phyloP scores from a whole-genome alignment of 2,329 filamentous ascomycete genomes.

The Fusarium nelsonii region DNA sequence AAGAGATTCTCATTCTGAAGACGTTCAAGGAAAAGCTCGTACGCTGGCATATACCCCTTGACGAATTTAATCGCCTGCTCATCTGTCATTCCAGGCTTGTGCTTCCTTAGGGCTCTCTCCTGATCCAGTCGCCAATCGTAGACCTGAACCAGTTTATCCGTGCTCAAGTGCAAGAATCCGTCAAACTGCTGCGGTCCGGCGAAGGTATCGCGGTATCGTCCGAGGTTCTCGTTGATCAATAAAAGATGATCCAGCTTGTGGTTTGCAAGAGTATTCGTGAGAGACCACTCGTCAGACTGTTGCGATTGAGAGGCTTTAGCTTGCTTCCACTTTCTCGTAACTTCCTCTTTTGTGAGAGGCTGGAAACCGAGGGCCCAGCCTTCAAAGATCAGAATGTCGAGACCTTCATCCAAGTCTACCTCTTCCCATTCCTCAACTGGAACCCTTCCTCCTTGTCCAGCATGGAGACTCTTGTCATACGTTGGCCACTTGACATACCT shows the following conservation, averaged over 20 bases:
- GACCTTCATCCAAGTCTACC: slow-evolving; percentile 12
- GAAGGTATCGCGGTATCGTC: slow-evolving; percentile 34
- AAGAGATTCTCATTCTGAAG: slow-evolving; percentile 41
- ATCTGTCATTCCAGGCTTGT: slow-evolving; percentile 44
- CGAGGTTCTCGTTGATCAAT: slow-evolving; percentile 44
- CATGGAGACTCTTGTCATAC: slow-evolving; percentile 44
- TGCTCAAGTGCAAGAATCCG: slow-evolving; percentile 43
- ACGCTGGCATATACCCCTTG: slow-evolving; percentile 46
- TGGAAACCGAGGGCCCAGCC: slow-evolving; percentile 46
- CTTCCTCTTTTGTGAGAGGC: slow-evolving; percentile 21
- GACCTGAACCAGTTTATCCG: slow-evolving; percentile 39
- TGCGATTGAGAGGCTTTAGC: slow-evolving; percentile 10
- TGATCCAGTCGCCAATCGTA: slow-evolving; percentile 44
- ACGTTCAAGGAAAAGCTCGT: slow-evolving; percentile 42
- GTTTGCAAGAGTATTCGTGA: slow-evolving; percentile 28
- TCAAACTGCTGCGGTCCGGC: slow-evolving; percentile 40
- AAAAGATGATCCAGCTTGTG: slow-evolving; percentile 37
- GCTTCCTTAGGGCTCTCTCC: slow-evolving; percentile 36
- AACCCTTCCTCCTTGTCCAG: slow-evolving; percentile 39
- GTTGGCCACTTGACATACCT: slow-evolving; percentile 36
- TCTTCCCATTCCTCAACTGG: slow-evolving; percentile 35
- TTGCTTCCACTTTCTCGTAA: slow-evolving; percentile 37
- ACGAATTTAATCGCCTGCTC: slow-evolving; percentile 42
- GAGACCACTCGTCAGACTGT: slow-evolving; percentile 14
- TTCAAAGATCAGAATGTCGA: slow-evolving; percentile 46